Evolutionary conservation across 2,329 filamentous ascomycete species (phyloP), one percentile per base, ranked within the genome.

Genomic region (Talaromyces sp.): DNA sequence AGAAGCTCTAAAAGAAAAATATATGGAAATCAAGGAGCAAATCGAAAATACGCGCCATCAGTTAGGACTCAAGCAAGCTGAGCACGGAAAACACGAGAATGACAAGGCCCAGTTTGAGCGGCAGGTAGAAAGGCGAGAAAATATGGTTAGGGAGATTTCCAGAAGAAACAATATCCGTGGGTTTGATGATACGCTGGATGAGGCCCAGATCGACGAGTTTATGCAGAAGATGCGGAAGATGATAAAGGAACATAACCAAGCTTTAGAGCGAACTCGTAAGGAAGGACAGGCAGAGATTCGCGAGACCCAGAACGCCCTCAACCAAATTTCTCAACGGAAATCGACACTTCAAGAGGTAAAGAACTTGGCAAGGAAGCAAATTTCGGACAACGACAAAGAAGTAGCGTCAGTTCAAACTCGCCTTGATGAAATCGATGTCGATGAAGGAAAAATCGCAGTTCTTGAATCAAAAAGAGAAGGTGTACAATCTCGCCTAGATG

Each of bases 31-130:
- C n/a, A 78, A 77, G 60, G 70, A 78, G 27, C 75, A 78, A 29
- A 77, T 86, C 2, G 76, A 83, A 59, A 68, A 74, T 3, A 74
- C 72, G 54, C 80, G 83, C 2, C 71, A 70, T 53, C 69, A 72
- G 52, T 57, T 77, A 43, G 75, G 75, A 27, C 57, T 70, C 24
- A 75, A 76, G 56, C 75, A 77, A 59, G 79, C 74, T 27, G 75
- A 80, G 63, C 72, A 74, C 72, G 93, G 93, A 50, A 90, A 88
- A 65, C 87, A 88, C 66, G 85, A 94, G 73, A 93, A 92, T 2
- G 88, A 96, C 70, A 92, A 93, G 76, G 88, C 90, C 63, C 90
- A 89, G 67, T 91, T 94, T 70, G 91, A 97, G 70, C 85, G 88
- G 3, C 90, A 97, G 65, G 72, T 96, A 3, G 80, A 85, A 66